Base-by-base conservation (phyloP, 2,329 filamentous ascomycete species). In the Raffaelea arxii region DNA sequence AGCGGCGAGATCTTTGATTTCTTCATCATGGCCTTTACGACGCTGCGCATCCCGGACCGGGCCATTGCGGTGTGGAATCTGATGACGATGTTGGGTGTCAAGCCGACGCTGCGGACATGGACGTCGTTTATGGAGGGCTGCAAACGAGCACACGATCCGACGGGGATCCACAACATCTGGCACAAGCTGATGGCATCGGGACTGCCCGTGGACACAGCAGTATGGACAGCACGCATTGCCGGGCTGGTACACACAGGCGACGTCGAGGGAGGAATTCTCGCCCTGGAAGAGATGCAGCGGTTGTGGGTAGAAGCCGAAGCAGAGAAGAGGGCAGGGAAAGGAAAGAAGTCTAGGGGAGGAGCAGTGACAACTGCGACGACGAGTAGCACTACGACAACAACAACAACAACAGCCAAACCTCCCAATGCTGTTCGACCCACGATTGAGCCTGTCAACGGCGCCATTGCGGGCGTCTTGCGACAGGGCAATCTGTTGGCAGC, bases 121-220 rank as follows among this genome's bases (percentile, higher is more conserved):
- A 83, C 80, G 35, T 67, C 77, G 38, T 84, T 92, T 75, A 76
- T 92, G 53, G 71, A 77, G 47, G 86, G 86, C 1, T 87, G 81
- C 62, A 76, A 74, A 57, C 71, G 69, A 43, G 71, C 77, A 43
- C 70, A 70, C 46, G 80, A 87, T 54, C 53, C 69, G 1, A 60
- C 67, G n/a, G 78, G 73, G 21, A 68, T 90, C 50, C 75, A 82
- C 46, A 70, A 70, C 1, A 71, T 89, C 25, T 94, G 87, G 86
- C 54, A 63, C 0, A 77, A 75, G 52, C 77, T 92, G 63, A 56
- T 74, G 4, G 58, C 58, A 9, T 72, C 78, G 2, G 75, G 76
- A 2, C 56, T 79, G 10, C 64, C 73, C 52, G 77, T 87, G 4
- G 86, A 91, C 59, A 62, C 62, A 6, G 57, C 69, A 46, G 77